These are phyloP conservation scores for Fusarium cyanostomum DNA, from an alignment of 2,329 filamentous ascomycete species.

Conservation along the genomic window DNA sequence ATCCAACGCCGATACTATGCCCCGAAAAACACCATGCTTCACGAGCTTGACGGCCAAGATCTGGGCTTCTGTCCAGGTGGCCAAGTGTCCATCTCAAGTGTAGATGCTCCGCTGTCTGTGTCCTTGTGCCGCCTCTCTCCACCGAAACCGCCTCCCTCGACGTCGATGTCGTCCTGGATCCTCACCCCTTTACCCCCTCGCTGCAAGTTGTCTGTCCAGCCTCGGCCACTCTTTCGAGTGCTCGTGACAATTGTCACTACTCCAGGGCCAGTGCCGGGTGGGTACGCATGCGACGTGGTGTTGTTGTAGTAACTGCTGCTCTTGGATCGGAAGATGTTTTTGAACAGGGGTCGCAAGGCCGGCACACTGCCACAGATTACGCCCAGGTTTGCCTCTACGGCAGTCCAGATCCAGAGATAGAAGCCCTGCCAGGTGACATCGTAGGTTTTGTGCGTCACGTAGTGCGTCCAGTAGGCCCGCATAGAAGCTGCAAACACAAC, in stretches of 20 bases:
- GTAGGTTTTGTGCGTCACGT: constrained; percentile 49
- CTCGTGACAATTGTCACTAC: constrained; percentile 27
- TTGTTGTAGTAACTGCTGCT: constrained; percentile 38
- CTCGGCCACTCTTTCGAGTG: constrained; percentile 20
- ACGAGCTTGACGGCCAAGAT: constrained; percentile 25
- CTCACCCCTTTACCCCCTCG: constrained; percentile 36
- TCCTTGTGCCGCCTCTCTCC: constrained; percentile 29
- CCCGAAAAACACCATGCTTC: constrained; percentile 10
- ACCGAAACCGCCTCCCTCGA: constrained; percentile 24
- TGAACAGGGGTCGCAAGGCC: constrained; percentile 45
- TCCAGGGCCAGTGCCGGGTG: constrained; percentile 27
- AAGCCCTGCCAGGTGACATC: constrained; percentile 55
- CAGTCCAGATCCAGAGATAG: constrained; percentile 54
- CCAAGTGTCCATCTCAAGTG: constrained; percentile 40
- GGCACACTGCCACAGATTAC: constrained; percentile 54
- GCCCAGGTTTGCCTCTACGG: constrained; percentile 54
- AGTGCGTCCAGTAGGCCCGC: constrained; percentile 50
- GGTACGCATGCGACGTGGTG: constrained; percentile 30
- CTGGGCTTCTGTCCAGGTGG: constrained; percentile 29
- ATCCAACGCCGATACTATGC: constrained; percentile 21
- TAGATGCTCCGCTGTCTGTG: constrained; percentile 28
- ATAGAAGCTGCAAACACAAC: constrained; percentile 51
- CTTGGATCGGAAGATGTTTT: constrained; percentile 39
- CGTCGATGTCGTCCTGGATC: constrained; percentile 38
- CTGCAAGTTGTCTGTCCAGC: constrained; percentile 35